phyloP scores from a whole-genome alignment of 805 yeast genomes.

The Candida sphagnicola region DNA sequence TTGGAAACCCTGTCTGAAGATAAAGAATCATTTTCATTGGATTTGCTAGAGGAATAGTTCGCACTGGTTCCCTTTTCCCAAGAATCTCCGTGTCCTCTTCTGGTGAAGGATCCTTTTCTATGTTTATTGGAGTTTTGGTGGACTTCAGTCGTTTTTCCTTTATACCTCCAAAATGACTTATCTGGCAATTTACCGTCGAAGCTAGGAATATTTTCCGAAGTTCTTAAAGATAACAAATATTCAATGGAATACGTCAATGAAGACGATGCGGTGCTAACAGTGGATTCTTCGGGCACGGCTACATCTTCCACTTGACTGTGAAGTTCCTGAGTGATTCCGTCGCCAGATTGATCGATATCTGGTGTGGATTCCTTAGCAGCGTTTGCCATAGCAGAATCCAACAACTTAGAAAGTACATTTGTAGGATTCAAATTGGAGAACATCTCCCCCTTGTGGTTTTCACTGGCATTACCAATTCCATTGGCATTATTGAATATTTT shows the following conservation, averaged over 20 bases:
- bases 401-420: conserved; percentile 36
- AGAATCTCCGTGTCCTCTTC: conserved; percentile 15
- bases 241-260: conserved; percentile 22
- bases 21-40: conserved; percentile 25
- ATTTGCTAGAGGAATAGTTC: conserved; percentile 12
- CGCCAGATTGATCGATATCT: conserved; percentile 17
- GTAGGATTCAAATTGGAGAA: conserved; percentile 22
- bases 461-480: conserved; percentile 3
- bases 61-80: conserved; percentile 28
- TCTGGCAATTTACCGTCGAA: conserved; percentile 40
- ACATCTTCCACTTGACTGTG: conserved; percentile 12
- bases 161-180: conserved; percentile 46
- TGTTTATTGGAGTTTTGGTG: conserved; percentile 7
- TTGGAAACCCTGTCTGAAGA: conserved; percentile 31
- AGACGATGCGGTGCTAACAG: too few species aligned
- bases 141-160: conserved; percentile 12
- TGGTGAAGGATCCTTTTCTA: conserved; percentile 13
- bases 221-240: conserved; percentile 25
- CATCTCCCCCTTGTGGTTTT: conserved; percentile 1
- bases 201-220: conserved; percentile 31
- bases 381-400: conserved; percentile 45
- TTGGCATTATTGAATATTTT: background rate
- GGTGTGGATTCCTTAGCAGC: conserved; percentile 44
- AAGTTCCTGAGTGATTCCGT: conserved; percentile 3
- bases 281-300: too few species aligned